Evolutionary conservation across 495 filamentous ascomycete genomes (phyloP), one percentile per base, ranked within the genome.

Genomic region (Lepidopterella palustris): DNA sequence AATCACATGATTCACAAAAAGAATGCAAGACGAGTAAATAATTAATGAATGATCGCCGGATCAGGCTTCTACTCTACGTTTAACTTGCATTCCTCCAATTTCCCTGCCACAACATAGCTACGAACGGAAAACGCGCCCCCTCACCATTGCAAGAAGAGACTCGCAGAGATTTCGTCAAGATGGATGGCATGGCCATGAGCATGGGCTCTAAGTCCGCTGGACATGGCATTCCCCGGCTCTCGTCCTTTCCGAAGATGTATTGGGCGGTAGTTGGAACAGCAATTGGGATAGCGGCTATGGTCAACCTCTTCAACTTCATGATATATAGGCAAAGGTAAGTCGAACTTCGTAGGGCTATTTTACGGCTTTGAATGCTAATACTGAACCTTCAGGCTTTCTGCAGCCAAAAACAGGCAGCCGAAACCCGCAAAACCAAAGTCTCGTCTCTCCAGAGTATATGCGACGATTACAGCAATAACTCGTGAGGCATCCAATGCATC

Each of bases 401-500:
- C 71, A 10, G 61, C 63, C 45, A 63, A 64, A 1, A 68, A 67
- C n/a, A 76, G 78, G 8, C 62, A 71, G 18, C 68, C 71, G 39
- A 81, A 74, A 24, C 86, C 87, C 8, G 84, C 88, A 18, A 84
- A 82, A 66, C 88, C 89, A 13, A 83, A 79, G 63, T 82, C 80
- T 45, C 20, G 65, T 1, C 75, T 85, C 53, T 72, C 81, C 52
- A 73, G 77, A 28, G 45, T 67, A 45, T 84, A 82, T 74, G 88
- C 88, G 9, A 90, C 88, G 1, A 58, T 80, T 25, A 87, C 86
- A 55, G 89, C 89, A 1, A 74, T 87, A 26, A 64, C 72, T 20
- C 82, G 89, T 59, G 89, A 93, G 71, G 74, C 81, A 31, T 79
- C 78, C 67, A 82, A 88, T 66, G 85, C 82, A 8, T 82, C 86